A percentile compares a stretch with the other conserved stretches of the same genome.
phyloP scores from a whole-genome alignment of 768 basidiomycete species.

The Hemileccinum impolitum region DNA sequence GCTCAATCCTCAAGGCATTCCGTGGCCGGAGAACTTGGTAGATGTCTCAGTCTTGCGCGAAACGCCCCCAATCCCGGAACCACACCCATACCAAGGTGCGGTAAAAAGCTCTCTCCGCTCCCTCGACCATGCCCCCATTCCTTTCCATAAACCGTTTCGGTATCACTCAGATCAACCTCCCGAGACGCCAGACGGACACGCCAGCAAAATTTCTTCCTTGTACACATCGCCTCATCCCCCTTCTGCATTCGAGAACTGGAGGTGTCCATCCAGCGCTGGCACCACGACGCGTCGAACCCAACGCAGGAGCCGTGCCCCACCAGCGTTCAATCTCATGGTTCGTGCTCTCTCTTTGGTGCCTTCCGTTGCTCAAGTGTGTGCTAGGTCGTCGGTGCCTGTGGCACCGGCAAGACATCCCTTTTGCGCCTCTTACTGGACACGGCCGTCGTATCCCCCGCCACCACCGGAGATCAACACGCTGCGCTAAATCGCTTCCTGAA shows the following conservation, averaged over 20 bases:
- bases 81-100: slow-evolving; percentile 58
- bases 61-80: slow-evolving; percentile 29
- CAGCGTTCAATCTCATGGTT: slow-evolving; percentile 88
- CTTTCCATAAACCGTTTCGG: slow-evolving; percentile 84
- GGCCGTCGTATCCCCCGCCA: slow-evolving; percentile 73
- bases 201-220: slow-evolving; percentile 60
- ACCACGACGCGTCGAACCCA: slow-evolving; percentile 52
- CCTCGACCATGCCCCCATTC: slow-evolving; percentile 51
- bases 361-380: slow-evolving; percentile 3
- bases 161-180: slow-evolving; percentile 37
- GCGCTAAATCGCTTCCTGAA: slow-evolving; percentile 64
- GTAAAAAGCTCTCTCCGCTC: slow-evolving; percentile 63
- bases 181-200: slow-evolving; percentile 29
- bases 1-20: slow-evolving; percentile 68
- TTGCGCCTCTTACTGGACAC: slow-evolving; percentile 80
- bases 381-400: slow-evolving; percentile 76
- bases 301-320: slow-evolving; percentile 60
- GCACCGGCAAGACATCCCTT: slow-evolving; percentile 84
- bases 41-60: slow-evolving; percentile 65
- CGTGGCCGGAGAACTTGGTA: slow-evolving; percentile 83
- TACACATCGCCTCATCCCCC: slow-evolving; percentile 62
- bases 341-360: slow-evolving; percentile 8
- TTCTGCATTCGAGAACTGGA: slow-evolving; percentile 59
- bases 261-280: slow-evolving; percentile 35
- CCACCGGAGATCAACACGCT: slow-evolving; percentile 70